Conservation (phyloP, 2,329 filamentous ascomycete genomes). For the Myriosclerotinia duriaeana region DNA sequence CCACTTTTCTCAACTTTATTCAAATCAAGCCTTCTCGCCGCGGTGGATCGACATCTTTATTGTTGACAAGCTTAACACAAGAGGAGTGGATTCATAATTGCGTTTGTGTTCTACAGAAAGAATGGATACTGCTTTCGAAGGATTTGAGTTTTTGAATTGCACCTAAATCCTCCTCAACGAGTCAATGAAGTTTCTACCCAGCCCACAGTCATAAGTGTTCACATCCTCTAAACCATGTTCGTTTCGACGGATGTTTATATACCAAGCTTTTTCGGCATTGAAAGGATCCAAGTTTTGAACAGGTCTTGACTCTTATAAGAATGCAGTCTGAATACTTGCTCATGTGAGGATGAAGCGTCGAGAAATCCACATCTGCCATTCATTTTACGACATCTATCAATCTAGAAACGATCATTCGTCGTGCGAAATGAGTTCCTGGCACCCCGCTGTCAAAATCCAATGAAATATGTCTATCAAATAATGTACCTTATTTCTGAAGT, state of each 20-base stretch:
- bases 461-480: too few species aligned
- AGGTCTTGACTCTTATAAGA: too few species aligned
- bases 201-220: background rate
- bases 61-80: background rate
- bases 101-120: background rate
- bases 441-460: too few species aligned
- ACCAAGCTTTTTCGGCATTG: background rate
- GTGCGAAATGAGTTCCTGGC: too few species aligned
- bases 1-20: background rate
- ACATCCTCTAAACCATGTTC: background rate
- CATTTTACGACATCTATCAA: too few species aligned
- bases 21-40: background rate
- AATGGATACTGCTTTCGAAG: background rate
- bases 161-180: background rate
- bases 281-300: too few species aligned
- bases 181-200: background rate
- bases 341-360: background rate
- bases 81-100: background rate
- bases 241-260: background rate
- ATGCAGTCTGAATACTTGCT: background rate
- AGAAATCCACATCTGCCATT: too few species aligned
- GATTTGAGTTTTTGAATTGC: background rate
- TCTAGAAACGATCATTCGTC: too few species aligned
- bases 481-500: too few species aligned
- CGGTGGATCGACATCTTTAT: background rate